These are phyloP conservation scores for Hymenoscyphus linearis DNA, from an alignment of 2,329 filamentous ascomycete species.

Conservation along the genomic window DNA sequence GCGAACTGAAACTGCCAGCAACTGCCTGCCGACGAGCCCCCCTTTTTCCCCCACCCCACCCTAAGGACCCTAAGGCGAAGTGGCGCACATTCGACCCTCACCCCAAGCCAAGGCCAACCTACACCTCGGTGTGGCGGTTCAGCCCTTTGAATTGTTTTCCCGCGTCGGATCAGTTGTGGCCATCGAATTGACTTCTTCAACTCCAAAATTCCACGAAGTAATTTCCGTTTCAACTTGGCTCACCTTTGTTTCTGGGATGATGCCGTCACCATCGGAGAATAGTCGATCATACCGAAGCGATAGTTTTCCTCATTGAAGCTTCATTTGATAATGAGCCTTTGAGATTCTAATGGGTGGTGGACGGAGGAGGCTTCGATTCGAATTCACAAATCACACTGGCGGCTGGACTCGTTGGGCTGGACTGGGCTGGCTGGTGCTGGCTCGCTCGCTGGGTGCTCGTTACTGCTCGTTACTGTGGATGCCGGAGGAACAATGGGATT, in stretches of 20 bases:
- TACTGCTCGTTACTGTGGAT: not conserved
- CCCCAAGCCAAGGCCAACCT: too few species aligned
- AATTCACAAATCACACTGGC: too few species aligned
- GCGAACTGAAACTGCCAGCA: not conserved
- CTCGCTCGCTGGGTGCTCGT: too few species aligned
- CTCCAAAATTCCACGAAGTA: not conserved
- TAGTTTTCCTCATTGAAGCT: too few species aligned
- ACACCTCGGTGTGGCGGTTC: not conserved
- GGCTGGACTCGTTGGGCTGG: too few species aligned
- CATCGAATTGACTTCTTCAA: not conserved
- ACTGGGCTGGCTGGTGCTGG: too few species aligned
- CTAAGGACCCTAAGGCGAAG: not conserved
- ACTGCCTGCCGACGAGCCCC: not conserved
- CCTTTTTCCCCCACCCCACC: not conserved
- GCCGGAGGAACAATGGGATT: not conserved
- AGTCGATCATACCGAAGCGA: not conserved
- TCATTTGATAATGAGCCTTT: too few species aligned
- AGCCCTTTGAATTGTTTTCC: not conserved
- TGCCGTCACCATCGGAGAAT: not conserved
- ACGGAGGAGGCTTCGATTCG: too few species aligned
- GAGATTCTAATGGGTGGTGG: too few species aligned
- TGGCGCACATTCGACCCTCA: not conserved
- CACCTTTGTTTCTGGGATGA: not conserved
- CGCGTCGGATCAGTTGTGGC: not conserved
- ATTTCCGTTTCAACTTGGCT: not conserved